Base-by-base conservation (phyloP, 225 moss, liverwort and hornwort genomes). In the Straminergon stramineum region DNA sequence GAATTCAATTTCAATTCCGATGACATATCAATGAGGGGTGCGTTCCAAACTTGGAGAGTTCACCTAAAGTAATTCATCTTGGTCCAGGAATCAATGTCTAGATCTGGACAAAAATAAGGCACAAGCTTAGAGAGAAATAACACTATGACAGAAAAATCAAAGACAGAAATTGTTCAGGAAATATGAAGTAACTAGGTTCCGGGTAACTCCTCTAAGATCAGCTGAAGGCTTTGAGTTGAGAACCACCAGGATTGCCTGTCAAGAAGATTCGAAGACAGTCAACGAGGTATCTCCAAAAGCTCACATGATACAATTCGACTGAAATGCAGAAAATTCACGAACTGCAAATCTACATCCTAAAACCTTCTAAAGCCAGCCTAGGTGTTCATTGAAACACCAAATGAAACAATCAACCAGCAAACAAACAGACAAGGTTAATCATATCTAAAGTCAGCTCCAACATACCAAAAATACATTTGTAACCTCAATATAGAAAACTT, bases 211-310 rank as follows among this genome's bases (percentile, higher is more conserved):
- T 87, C 81, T 84, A 91, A 68, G 81, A 84, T 89, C 75, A 89
- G 87, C 87, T 90, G 85, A 81, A 90, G 62, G 89, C 84, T 90
- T 88, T 87, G 87, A 69, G 68, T 87, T 91, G 87, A 81, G 84
- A 89, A 89, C 84, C 91, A 92, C 87, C 92, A 84, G 87, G 81
- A 80, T 87, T 84, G 92, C 75, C 87, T 87, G 89, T 89, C 89
- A 91, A 80, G 84, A 84, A 84, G 67, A 69, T 84, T 76, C 90
- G 90, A 89, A 55, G 87, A 55, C 75, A 86, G 92, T 91, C 90
- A 90, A 92, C 80, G 84, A 90, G 48, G 75, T 83, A 74, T 86
- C 82, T 63, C 55, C 88, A 76, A 88, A 90, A 76, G 87, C 63
- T 53, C 70, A 56, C 70, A 78, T 20, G 57, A 87, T 26, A 52